phyloP scores from a whole-genome alignment of 2,329 filamentous ascomycete genomes.

The Aspergillus sojae region DNA sequence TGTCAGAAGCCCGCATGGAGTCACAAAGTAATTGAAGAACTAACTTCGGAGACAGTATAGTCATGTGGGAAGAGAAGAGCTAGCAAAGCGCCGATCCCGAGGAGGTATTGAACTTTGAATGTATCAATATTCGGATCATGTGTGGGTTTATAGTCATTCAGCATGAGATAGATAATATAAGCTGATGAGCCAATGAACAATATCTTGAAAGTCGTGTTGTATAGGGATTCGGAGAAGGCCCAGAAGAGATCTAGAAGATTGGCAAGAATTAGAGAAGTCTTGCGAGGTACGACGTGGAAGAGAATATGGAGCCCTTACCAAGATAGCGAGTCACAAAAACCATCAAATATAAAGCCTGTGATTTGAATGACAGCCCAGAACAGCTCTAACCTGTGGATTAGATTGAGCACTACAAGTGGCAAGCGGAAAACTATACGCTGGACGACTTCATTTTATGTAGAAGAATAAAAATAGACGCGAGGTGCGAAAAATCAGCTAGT shows the following conservation, averaged over 20 bases:
- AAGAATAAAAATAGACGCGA: slow-evolving; percentile 90
- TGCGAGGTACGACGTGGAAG: neutral
- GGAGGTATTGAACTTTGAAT: slow-evolving; percentile 93
- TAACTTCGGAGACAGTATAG: slow-evolving; percentile 72
- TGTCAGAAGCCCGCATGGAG: slow-evolving; percentile 11
- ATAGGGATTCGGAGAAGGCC: slow-evolving; percentile 76
- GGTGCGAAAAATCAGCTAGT: slow-evolving; percentile 89
- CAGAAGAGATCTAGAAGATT: slow-evolving; percentile 73
- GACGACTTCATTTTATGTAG: slow-evolving; percentile 95
- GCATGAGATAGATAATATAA: slow-evolving; percentile 98
- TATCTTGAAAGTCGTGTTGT: slow-evolving; percentile 95
- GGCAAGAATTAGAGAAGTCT: neutral
- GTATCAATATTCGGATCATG: slow-evolving; percentile 97
- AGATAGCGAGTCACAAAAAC: slow-evolving; percentile 95
- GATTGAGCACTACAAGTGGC: neutral
- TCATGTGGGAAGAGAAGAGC: slow-evolving; percentile 82
- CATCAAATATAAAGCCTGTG: slow-evolving; percentile 89
- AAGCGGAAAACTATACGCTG: slow-evolving; percentile 63
- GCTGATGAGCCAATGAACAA: slow-evolving; percentile 87
- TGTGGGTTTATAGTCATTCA: slow-evolving; percentile 94
- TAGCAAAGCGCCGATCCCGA: slow-evolving; percentile 76
- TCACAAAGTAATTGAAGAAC: slow-evolving; percentile 17
- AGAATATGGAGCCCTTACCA: slow-evolving; percentile 53
- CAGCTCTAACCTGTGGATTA: slow-evolving; percentile 68
- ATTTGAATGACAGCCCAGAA: slow-evolving; percentile 97